A percentile compares a stretch with the other conserved stretches of the same genome.
phyloP scores from a whole-genome alignment of 345 rosid genomes.

The Brassica incana region DNA sequence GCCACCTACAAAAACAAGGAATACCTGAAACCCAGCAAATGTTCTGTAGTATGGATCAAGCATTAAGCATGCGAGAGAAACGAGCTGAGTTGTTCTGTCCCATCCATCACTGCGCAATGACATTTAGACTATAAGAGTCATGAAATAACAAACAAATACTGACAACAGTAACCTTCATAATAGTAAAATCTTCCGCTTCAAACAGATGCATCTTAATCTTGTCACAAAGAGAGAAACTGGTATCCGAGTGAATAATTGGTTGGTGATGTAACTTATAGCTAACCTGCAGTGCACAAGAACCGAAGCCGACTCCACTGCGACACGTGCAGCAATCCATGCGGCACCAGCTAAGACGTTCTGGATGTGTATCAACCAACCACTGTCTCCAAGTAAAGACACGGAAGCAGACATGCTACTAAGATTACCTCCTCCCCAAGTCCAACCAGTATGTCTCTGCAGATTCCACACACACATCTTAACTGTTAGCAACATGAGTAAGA shows the following conservation, averaged over 20 bases:
- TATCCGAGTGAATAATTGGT: slow-evolving; percentile 11
- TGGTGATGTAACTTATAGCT: slow-evolving; percentile 23
- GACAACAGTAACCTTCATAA: neutral
- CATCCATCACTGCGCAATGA: slow-evolving; percentile 82
- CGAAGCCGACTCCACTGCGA: slow-evolving; percentile 86
- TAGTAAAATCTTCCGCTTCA: neutral
- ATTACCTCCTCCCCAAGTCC: slow-evolving; percentile 99
- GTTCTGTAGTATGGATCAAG: slow-evolving; percentile 98
- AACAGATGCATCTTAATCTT: slow-evolving; percentile 10
- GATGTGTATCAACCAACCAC: slow-evolving; percentile 96
- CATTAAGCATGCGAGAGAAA: slow-evolving; percentile 84
- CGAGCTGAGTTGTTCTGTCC: slow-evolving; percentile 98
- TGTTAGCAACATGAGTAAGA: slow-evolving; percentile 11
- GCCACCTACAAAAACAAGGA: slow-evolving; percentile 12
- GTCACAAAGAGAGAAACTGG: neutral
- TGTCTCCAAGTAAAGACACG: slow-evolving; percentile 94
- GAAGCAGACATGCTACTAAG: slow-evolving; percentile 99
- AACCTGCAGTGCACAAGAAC: slow-evolving; percentile 99
- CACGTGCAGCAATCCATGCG: slow-evolving; percentile 97
- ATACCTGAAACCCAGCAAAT: slow-evolving; percentile 93
- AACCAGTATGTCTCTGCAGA: slow-evolving; percentile 91
- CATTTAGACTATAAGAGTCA: slow-evolving; percentile 18
- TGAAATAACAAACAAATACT: slow-evolving; percentile 13
- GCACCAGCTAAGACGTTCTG: slow-evolving; percentile 98
- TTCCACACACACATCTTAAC: slow-evolving; percentile 22